phyloP scores from a whole-genome alignment of 2,329 filamentous ascomycete species.

The Beauveria caledonica region DNA sequence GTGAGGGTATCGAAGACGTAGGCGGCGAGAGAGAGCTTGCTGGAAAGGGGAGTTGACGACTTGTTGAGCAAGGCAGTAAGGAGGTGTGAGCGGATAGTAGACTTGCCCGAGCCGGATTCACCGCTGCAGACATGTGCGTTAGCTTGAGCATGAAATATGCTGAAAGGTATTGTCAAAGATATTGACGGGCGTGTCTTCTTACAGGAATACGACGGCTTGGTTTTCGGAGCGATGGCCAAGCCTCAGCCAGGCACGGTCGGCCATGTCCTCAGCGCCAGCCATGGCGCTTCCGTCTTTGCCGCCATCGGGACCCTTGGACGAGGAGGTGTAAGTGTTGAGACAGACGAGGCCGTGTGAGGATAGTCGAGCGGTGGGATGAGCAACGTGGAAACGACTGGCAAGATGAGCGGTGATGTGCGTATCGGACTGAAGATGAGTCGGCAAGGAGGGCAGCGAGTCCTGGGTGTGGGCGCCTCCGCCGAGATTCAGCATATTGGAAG shows the following conservation, averaged over 20 bases:
- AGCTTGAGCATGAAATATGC: constrained; percentile 13
- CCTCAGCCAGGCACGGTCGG: constrained; percentile 74
- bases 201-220: constrained; percentile 89
- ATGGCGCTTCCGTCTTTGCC: constrained; percentile 85
- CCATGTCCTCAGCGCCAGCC: constrained; percentile 87
- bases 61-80: constrained; percentile 79
- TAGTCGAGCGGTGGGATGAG: constrained; percentile 76
- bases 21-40: constrained; percentile 84
- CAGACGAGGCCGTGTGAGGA: constrained; percentile 88
- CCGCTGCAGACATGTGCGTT: constrained; percentile 48
- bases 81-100: constrained; percentile 83
- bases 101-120: constrained; percentile 94
- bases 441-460: constrained; percentile 79
- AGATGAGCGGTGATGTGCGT: constrained; percentile 75
- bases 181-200: constrained; percentile 32
- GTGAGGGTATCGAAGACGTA: constrained; percentile 96
- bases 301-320: constrained; percentile 81
- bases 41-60: constrained; percentile 85
- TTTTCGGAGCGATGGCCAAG: constrained; percentile 86
- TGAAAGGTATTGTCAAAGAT: no score
- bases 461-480: constrained; percentile 64
- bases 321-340: constrained; percentile 90
- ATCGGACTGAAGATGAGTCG: constrained; percentile 71
- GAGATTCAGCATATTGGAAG: constrained; percentile 47
- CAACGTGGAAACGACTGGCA: constrained; percentile 85